Evolutionary conservation across 139 green algal genomes (phyloP).

Genomic region (Coelastrella sp.): DNA sequence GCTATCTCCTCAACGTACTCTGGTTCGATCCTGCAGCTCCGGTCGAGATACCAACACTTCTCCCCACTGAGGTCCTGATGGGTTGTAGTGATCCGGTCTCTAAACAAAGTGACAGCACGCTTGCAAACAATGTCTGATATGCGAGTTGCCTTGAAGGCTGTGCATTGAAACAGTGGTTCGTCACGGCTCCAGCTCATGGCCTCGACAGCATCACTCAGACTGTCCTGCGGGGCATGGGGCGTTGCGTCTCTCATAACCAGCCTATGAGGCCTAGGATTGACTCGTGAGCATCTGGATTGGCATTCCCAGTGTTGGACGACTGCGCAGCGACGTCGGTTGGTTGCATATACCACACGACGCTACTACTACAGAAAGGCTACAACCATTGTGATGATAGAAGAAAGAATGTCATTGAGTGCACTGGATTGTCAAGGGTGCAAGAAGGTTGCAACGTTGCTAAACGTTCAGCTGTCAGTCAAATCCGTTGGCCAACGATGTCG

Average conservation of each 20-base stretch:
- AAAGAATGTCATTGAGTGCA: no score
- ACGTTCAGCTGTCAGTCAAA: no score
- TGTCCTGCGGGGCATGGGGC: background rate
- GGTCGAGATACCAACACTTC: slow-evolving; percentile 59
- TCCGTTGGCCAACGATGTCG: no score
- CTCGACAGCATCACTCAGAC: background rate
- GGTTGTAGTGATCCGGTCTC: slow-evolving; percentile 36
- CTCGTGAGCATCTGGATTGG: no score
- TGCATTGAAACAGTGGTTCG: slow-evolving; percentile 12
- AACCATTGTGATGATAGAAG: no score
- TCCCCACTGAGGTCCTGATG: slow-evolving; percentile 43
- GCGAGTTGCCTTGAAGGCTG: slow-evolving; percentile 56
- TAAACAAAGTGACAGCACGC: slow-evolving; percentile 44
- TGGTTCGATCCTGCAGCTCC: slow-evolving; percentile 56
- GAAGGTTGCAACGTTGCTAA: no score
- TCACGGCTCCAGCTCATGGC: slow-evolving; percentile 3
- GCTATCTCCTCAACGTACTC: slow-evolving; percentile 37
- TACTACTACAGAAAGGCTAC: no score
- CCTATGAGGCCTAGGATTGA: no score
- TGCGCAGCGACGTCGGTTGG: no score
- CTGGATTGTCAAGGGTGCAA: no score
- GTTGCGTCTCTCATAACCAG: background rate
- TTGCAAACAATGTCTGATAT: slow-evolving; percentile 51
- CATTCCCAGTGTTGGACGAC: no score
- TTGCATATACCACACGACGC: no score